These are phyloP conservation scores for Anethum foeniculum DNA, from an alignment of 140 eudicot species.

Conservation along the genomic window DNA sequence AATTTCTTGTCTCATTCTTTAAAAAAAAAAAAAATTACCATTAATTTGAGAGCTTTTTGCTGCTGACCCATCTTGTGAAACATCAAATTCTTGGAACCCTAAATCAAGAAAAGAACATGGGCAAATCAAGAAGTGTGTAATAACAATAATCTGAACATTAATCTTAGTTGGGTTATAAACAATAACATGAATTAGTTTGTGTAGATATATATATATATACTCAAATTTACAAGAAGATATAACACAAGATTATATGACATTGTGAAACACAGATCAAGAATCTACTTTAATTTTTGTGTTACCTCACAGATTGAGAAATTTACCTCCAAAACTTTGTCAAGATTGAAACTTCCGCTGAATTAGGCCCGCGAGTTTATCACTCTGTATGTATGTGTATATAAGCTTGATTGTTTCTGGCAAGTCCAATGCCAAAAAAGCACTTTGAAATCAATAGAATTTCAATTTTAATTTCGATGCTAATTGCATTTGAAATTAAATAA, in stretches of 20 bases:
- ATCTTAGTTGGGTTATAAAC: background rate
- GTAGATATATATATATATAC: background rate
- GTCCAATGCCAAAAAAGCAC: no score
- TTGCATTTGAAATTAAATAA: no score
- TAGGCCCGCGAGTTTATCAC: background rate
- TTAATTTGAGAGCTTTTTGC: slow-evolving; percentile 9
- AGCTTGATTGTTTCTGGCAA: no score
- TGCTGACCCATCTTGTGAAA: slow-evolving; percentile 2
- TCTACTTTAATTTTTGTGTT: no score
- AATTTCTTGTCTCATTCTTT: background rate
- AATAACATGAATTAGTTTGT: background rate
- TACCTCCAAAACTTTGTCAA: background rate
- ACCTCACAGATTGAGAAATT: background rate
- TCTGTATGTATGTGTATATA: background rate
- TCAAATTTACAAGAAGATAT: background rate
- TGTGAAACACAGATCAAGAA: background rate
- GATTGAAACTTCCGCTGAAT: background rate
- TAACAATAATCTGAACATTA: background rate
- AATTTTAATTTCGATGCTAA: no score
- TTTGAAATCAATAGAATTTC: no score
- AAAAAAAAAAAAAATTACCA: background rate
- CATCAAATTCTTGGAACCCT: background rate
- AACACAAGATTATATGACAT: background rate
- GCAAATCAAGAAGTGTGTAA: background rate
- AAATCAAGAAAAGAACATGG: background rate